Evolutionary conservation across 176 grass and related monocot genomes (phyloP).

Genomic region (Bothriochloa decipiens): DNA sequence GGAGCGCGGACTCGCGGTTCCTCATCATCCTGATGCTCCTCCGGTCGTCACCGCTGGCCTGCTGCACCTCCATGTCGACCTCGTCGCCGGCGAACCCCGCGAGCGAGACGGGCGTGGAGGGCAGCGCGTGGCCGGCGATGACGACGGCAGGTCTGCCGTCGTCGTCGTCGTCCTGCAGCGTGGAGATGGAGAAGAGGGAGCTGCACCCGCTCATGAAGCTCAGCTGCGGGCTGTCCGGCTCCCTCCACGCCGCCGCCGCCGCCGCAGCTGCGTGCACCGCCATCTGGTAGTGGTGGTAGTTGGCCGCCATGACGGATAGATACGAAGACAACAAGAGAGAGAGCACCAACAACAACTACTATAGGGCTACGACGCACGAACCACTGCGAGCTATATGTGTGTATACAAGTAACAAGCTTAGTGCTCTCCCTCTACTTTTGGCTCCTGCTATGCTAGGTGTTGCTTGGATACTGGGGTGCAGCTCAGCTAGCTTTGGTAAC

Average conservation of each 20-base stretch:
- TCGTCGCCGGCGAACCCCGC: slow-evolving; percentile 41
- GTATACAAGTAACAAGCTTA: no score
- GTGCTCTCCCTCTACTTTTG: background rate
- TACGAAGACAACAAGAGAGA: background rate
- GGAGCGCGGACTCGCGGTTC: slow-evolving; percentile 57
- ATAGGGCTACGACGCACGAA: background rate
- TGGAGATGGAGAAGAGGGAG: slow-evolving; percentile 67
- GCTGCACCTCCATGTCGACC: slow-evolving; percentile 49
- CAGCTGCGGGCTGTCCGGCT: slow-evolving; percentile 57
- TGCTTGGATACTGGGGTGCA: background rate
- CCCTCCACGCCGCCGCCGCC: slow-evolving; percentile 42
- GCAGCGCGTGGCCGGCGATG: slow-evolving; percentile 31
- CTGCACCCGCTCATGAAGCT: slow-evolving; percentile 59
- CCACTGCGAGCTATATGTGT: no score
- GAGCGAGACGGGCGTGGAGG: slow-evolving; percentile 50
- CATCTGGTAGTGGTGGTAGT: slow-evolving; percentile 54
- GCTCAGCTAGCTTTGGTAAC: background rate
- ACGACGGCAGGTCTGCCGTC: background rate
- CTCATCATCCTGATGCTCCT: slow-evolving; percentile 59
- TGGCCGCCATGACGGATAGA: slow-evolving; percentile 33
- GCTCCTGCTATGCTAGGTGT: background rate
- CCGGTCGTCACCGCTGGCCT: slow-evolving; percentile 44
- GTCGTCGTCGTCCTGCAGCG: slow-evolving; percentile 43
- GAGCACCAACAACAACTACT: background rate
- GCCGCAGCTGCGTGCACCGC: slow-evolving; percentile 37